Evolutionary conservation across 768 basidiomycete species (phyloP).

Genomic region (Macrolepiota dolichaula): DNA sequence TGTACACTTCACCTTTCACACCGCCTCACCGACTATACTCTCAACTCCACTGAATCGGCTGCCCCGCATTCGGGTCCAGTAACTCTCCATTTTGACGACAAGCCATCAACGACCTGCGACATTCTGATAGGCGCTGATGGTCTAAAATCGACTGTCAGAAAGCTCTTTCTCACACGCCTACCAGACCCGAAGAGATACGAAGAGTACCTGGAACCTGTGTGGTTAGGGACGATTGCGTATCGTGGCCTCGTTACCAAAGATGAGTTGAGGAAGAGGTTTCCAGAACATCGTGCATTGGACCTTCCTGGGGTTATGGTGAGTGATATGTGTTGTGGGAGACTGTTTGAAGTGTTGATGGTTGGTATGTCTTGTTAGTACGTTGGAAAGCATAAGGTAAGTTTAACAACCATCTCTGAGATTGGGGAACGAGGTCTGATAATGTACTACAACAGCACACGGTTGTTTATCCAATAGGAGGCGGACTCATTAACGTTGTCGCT

Average conservation of each 20-base stretch:
- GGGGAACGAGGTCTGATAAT: neutral
- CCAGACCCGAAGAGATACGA: neutral
- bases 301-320: slow-evolving; percentile 15
- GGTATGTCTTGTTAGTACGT: slow-evolving; percentile 13
- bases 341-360: neutral
- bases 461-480: slow-evolving; percentile 45
- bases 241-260: slow-evolving; percentile 27
- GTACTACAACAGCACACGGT: slow-evolving; percentile 34
- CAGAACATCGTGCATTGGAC: slow-evolving; percentile 21
- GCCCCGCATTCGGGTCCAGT: slow-evolving; percentile 15
- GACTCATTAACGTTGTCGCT: slow-evolving; percentile 44
- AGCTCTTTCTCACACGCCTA: slow-evolving; percentile 7
- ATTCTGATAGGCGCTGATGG: slow-evolving; percentile 30
- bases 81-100: slow-evolving; percentile 22
- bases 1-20: slow-evolving; percentile 44
- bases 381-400: slow-evolving; percentile 20
- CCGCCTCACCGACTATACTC: slow-evolving; percentile 42
- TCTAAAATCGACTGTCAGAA: slow-evolving; percentile 19
- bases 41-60: neutral
- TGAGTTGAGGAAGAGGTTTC: slow-evolving; percentile 17
- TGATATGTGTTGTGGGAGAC: neutral
- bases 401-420: neutral
- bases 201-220: slow-evolving; percentile 27
- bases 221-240: slow-evolving; percentile 33
- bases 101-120: slow-evolving; percentile 25